These are phyloP conservation scores for Fusarium sulawesiense DNA, from an alignment of 2,329 filamentous ascomycete genomes.

Conservation along the genomic window DNA sequence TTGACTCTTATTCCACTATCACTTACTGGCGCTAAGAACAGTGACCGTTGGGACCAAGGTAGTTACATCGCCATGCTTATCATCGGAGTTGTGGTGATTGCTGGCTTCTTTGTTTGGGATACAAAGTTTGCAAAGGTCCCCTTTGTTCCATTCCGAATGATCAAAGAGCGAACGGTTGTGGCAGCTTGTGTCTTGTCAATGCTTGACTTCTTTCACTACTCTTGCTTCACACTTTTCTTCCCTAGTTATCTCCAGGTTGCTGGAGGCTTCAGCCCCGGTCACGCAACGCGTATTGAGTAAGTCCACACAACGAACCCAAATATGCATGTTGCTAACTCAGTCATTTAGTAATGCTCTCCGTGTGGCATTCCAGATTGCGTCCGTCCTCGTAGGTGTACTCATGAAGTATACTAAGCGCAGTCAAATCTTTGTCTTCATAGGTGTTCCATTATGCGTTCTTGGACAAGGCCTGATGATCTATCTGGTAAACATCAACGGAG, in stretches of 20 bases:
- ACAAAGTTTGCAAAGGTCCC: conserved; percentile 52
- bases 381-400: conserved; percentile 49
- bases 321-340: background rate
- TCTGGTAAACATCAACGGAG: conserved; percentile 44
- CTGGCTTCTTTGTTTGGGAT: conserved; percentile 52
- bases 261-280: conserved; percentile 50
- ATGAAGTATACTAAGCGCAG: conserved; percentile 54
- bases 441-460: conserved; percentile 50
- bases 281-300: conserved; percentile 53
- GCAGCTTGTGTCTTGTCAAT: conserved; percentile 53
- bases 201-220: conserved; percentile 54
- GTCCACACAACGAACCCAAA: accelerated
- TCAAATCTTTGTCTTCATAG: conserved; percentile 46
- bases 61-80: conserved; percentile 52
- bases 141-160: conserved; percentile 54
- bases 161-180: conserved; percentile 54
- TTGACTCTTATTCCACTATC: conserved; percentile 53
- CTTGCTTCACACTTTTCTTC: conserved; percentile 55
- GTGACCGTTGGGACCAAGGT: conserved; percentile 46
- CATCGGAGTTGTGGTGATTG: conserved; percentile 45
- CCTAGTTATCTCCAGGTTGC: conserved; percentile 56
- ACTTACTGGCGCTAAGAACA: conserved; percentile 52
- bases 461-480: conserved; percentile 51
- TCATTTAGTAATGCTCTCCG: conserved; percentile 44
- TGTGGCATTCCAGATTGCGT: conserved; percentile 53